Conservation (phyloP, 2,329 filamentous ascomycete genomes). For the Endoconidiophora polonica region DNA sequence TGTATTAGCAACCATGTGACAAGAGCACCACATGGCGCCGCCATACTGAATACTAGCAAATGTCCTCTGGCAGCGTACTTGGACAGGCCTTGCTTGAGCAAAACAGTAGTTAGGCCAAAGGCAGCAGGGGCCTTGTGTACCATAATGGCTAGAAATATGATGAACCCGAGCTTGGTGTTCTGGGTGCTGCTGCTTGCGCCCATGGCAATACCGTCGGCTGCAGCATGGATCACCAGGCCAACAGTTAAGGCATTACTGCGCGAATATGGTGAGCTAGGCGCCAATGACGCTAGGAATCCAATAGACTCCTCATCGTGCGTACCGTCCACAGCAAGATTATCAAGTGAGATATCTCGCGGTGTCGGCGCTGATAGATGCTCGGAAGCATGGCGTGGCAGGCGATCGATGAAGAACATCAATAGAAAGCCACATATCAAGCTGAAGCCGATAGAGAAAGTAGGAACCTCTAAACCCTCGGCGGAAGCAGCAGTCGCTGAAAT, state of each 20-base stretch:
- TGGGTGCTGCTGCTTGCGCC: conserved; percentile 69
- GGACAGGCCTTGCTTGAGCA: conserved; percentile 79
- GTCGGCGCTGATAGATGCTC: conserved; percentile 46
- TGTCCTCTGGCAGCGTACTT: conserved; percentile 75
- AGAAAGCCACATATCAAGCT: conserved; percentile 79
- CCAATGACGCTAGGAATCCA: conserved; percentile 41
- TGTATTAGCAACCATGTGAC: conserved; percentile 68
- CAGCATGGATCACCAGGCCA: conserved; percentile 88
- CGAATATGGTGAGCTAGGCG: conserved; percentile 39
- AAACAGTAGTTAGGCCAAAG: conserved; percentile 78
- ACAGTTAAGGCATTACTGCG: conserved; percentile 68
- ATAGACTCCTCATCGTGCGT: conserved; percentile 36
- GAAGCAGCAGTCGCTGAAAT: conserved; percentile 19
- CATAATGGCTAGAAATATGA: conserved; percentile 94
- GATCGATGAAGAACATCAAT: conserved; percentile 92
- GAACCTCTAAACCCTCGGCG: conserved; percentile 27
- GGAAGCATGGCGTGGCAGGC: conserved; percentile 56
- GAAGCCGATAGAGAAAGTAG: conserved; percentile 67
- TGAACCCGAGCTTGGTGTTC: conserved; percentile 62
- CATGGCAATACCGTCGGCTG: conserved; percentile 88
- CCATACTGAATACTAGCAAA: conserved; percentile 77
- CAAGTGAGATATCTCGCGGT: conserved; percentile 74
- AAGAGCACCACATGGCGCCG: conserved; percentile 73
- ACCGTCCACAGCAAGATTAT: conserved; percentile 44
- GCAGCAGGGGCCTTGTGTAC: conserved; percentile 92